Evolutionary conservation across 2,329 filamentous ascomycete species (phyloP).

Genomic region (Ascochyta clinopodiicola): DNA sequence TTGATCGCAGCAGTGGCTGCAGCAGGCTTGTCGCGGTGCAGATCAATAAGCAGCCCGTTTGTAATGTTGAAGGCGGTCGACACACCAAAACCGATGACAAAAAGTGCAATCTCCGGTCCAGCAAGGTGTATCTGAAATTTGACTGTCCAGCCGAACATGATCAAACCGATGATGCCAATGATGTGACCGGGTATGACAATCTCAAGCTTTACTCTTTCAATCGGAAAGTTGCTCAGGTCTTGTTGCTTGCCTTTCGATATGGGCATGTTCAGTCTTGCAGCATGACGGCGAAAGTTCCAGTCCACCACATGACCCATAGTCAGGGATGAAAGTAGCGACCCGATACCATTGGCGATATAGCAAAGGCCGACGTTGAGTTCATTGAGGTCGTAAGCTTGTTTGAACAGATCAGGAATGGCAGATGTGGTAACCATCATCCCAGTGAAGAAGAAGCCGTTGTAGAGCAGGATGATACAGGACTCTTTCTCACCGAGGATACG

Average conservation of each 20-base stretch:
- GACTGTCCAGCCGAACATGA: slow-evolving; percentile 54
- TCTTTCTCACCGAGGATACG: slow-evolving; percentile 41
- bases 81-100: slow-evolving; percentile 60
- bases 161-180: slow-evolving; percentile 38
- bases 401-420: slow-evolving; percentile 36
- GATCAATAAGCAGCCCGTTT: slow-evolving; percentile 55
- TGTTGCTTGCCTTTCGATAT: slow-evolving; percentile 66
- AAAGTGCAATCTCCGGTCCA: slow-evolving; percentile 56
- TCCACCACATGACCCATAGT: slow-evolving; percentile 60
- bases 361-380: slow-evolving; percentile 41
- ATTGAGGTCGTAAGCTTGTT: slow-evolving; percentile 36
- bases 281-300: slow-evolving; percentile 75
- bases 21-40: slow-evolving; percentile 49
- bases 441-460: slow-evolving; percentile 44
- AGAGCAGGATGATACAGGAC: slow-evolving; percentile 39
- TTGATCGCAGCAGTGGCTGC: slow-evolving; percentile 51
- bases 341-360: slow-evolving; percentile 40
- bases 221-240: slow-evolving; percentile 60
- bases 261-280: slow-evolving; percentile 65
- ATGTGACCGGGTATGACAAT: slow-evolving; percentile 49
- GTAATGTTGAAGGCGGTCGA: slow-evolving; percentile 59
- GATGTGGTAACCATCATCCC: slow-evolving; percentile 40
- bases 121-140: slow-evolving; percentile 48
- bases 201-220: slow-evolving; percentile 55
- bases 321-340: slow-evolving; percentile 34